phyloP scores from a whole-genome alignment of 192 early-diverging fungal species.

The Coemansia sp. region DNA sequence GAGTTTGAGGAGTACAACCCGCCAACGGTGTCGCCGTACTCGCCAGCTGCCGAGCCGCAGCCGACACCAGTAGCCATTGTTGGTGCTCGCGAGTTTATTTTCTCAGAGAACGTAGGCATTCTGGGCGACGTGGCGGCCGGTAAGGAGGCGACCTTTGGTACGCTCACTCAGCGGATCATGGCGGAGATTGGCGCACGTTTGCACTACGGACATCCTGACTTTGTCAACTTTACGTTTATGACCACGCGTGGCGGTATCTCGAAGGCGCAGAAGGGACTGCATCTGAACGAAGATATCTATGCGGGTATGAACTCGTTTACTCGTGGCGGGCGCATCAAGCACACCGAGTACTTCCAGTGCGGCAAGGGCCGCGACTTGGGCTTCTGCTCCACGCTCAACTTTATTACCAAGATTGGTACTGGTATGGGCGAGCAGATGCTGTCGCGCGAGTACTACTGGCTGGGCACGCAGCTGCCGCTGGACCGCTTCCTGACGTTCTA shows the following conservation, averaged over 20 bases:
- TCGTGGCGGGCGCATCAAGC: conserved; percentile 83
- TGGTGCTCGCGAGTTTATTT: conserved; percentile 83
- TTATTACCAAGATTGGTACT: conserved; percentile 86
- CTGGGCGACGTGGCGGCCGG: conserved; percentile 88
- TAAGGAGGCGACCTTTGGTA: conserved; percentile 85
- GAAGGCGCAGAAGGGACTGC: conserved; percentile 86
- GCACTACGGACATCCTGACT: conserved; percentile 89
- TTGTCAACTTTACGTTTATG: conserved; percentile 86
- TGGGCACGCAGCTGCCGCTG: conserved; percentile 78
- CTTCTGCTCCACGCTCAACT: conserved; percentile 84
- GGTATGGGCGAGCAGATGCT: conserved; percentile 94
- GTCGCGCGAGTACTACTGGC: conserved; percentile 89
- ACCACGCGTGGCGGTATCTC: conserved; percentile 81
- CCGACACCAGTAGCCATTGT: conserved; percentile 80
- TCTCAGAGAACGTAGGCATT: conserved; percentile 79
- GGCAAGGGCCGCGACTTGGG: conserved; percentile 89
- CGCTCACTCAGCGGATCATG: conserved; percentile 81
- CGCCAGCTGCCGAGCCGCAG: conserved; percentile 57
- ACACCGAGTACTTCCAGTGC: conserved; percentile 88
- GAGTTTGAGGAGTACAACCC: conserved; percentile 81
- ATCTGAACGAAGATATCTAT: conserved; percentile 90
- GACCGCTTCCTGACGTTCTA: conserved; percentile 87
- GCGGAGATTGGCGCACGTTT: conserved; percentile 79
- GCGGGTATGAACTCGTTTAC: conserved; percentile 87
- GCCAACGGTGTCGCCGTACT: conserved; percentile 67